These are phyloP conservation scores for Prunus mongolica DNA, from an alignment of 306 rosid species.

Conservation along the genomic window DNA sequence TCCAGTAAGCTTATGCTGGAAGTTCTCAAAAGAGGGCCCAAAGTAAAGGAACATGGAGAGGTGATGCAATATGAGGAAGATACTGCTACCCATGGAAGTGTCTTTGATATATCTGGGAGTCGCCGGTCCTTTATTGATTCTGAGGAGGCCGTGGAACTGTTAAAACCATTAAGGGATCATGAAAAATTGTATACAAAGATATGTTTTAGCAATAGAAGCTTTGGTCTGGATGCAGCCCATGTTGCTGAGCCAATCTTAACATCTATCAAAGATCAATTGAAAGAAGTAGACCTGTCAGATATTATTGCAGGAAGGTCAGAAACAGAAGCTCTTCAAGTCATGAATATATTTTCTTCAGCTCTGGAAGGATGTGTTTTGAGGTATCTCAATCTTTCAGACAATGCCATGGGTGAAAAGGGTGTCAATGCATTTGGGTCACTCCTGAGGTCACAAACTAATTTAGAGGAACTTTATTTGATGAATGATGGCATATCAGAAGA, in stretches of 20 bases:
- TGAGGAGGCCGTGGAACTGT: slow-evolving; percentile 67
- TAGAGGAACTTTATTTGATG: slow-evolving; percentile 90
- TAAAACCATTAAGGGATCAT: slow-evolving; percentile 50
- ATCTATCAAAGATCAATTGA: slow-evolving; percentile 62
- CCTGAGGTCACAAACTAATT: slow-evolving; percentile 54
- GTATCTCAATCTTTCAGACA: slow-evolving; percentile 67
- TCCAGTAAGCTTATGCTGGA: slow-evolving; percentile 90
- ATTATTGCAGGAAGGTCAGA: slow-evolving; percentile 82
- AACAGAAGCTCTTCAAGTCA: slow-evolving; percentile 80
- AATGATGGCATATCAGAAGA: slow-evolving; percentile 94
- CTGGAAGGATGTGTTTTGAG: slow-evolving; percentile 66
- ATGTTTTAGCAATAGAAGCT: slow-evolving; percentile 80
- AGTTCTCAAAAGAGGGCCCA: slow-evolving; percentile 76
- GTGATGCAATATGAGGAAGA: slow-evolving; percentile 29
- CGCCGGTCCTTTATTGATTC: slow-evolving; percentile 60
- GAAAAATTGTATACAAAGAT: slow-evolving; percentile 55
- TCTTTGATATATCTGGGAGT: slow-evolving; percentile 84
- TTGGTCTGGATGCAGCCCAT: slow-evolving; percentile 76
- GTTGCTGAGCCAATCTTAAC: slow-evolving; percentile 63
- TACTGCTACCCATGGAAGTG: slow-evolving; percentile 28
- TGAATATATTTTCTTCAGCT: slow-evolving; percentile 70
- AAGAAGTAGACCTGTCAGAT: slow-evolving; percentile 77
- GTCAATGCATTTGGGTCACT: slow-evolving; percentile 73
- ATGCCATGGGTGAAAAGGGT: slow-evolving; percentile 87
- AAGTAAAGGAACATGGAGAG: slow-evolving; percentile 49